phyloP scores from a whole-genome alignment of 257 asterid genomes.

The Voacanga thouarsii region DNA sequence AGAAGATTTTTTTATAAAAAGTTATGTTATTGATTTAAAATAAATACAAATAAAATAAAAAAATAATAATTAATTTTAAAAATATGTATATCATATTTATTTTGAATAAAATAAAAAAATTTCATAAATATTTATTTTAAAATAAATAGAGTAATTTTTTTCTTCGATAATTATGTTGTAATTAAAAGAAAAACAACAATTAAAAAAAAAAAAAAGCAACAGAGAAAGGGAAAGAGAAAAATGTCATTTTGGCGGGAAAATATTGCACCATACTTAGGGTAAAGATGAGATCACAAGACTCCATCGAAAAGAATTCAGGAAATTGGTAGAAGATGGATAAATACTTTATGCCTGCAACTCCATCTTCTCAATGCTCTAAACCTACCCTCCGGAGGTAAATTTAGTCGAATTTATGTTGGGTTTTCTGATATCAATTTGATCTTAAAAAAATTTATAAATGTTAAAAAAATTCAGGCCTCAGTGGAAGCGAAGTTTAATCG shows the following conservation, averaged over 20 bases:
- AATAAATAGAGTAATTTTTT: no score
- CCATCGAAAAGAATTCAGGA: neutral
- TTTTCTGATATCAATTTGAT: neutral
- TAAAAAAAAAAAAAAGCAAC: no score
- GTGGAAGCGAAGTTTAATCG: constrained; percentile 67
- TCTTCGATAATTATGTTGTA: no score
- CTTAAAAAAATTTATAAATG: neutral
- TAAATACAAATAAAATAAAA: no score
- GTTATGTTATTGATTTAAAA: no score
- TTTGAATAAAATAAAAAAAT: no score
- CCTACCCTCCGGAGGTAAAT: constrained; percentile 39
- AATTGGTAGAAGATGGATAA: constrained; percentile 44
- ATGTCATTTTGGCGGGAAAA: constrained; percentile 13
- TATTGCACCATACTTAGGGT: neutral
- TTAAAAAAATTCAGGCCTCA: constrained; percentile 36
- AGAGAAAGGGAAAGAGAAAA: neutral
- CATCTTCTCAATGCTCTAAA: constrained; percentile 33
- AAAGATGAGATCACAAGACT: neutral
- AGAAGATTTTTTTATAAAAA: no score
- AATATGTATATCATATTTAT: no score
- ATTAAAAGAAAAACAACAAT: no score
- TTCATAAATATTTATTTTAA: no score
- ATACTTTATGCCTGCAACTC: constrained; percentile 38
- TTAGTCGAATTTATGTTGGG: no score
- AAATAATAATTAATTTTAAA: no score